Percentiles rank a stretch among this genome's conserved stretches.
These are phyloP conservation scores for Fraxinus angustifolia DNA, from an alignment of 305 asterid species.

Conservation along the genomic window DNA sequence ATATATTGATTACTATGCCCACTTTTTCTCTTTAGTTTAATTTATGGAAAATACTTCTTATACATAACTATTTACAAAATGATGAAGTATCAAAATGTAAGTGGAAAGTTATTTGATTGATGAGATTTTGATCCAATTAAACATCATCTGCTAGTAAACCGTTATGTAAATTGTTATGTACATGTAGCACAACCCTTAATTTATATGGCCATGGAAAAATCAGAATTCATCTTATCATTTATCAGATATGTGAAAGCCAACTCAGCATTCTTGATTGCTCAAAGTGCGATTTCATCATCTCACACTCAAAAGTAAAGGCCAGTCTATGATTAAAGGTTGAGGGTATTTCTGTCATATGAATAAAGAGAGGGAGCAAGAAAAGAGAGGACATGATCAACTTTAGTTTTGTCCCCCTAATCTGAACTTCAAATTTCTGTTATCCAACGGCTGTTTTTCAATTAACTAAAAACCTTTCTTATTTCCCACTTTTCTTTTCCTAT, in stretches of 20 bases:
- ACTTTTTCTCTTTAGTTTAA: slow-evolving; percentile 10
- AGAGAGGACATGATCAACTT: slow-evolving; percentile 30
- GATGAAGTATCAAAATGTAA: neutral
- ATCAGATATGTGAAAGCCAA: slow-evolving; percentile 20
- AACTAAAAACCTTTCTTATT: slow-evolving; percentile 28
- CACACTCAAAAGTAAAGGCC: slow-evolving; percentile 28
- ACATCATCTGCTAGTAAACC: neutral
- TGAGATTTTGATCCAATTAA: neutral
- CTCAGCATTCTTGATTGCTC: slow-evolving; percentile 31
- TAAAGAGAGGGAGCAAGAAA: slow-evolving; percentile 7
- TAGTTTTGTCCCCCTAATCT: slow-evolving; percentile 26
- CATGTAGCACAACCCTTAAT: neutral
- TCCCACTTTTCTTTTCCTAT: slow-evolving; percentile 7
- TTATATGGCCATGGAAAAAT: slow-evolving; percentile 3
- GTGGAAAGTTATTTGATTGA: neutral
- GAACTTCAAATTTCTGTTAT: slow-evolving; percentile 51
- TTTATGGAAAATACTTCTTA: neutral
- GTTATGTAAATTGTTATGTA: neutral
- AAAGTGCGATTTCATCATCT: slow-evolving; percentile 46
- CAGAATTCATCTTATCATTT: slow-evolving; percentile 11
- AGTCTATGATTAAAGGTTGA: slow-evolving; percentile 38
- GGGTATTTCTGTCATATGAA: slow-evolving; percentile 37
- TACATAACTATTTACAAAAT: neutral
- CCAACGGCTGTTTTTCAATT: slow-evolving; percentile 63
- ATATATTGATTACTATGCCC: slow-evolving; percentile 21